Conservation (phyloP, 2,329 filamentous ascomycete species). For the Penicillium griseofulvum region DNA sequence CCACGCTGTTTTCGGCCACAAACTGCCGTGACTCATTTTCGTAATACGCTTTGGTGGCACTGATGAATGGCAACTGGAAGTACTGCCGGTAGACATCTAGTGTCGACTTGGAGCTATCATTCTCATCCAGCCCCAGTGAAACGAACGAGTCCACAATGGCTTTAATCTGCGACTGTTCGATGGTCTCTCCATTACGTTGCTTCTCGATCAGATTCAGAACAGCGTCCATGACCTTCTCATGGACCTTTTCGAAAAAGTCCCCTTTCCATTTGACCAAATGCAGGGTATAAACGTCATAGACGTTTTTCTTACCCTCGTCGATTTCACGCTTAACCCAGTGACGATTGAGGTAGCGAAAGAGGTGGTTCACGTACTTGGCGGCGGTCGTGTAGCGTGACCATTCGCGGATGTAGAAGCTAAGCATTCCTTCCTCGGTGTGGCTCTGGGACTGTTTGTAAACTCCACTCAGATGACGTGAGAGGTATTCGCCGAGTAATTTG, state of each 20-base stretch:
- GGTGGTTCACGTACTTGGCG: constrained; percentile 94
- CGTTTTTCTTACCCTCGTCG: constrained; percentile 96
- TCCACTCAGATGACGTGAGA: constrained; percentile 70
- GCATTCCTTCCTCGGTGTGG: constrained; percentile 84
- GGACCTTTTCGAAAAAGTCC: constrained; percentile 81
- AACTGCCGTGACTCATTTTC: constrained; percentile 90
- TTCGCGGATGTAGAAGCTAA: constrained; percentile 92
- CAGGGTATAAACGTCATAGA: constrained; percentile 96
- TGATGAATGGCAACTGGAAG: constrained; percentile 90
- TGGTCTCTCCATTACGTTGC: constrained; percentile 95
- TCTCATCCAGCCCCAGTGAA: constrained; percentile 88
- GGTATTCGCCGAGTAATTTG: constrained; percentile 82
- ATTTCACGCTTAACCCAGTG: constrained; percentile 99
- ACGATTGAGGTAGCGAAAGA: constrained; percentile 93
- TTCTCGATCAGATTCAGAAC: constrained; percentile 95
- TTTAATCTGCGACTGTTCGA: constrained; percentile 96
- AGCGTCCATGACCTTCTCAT: constrained; percentile 87
- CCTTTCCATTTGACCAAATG: constrained; percentile 94
- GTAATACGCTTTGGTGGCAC: constrained; percentile 82
- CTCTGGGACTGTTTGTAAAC: constrained; percentile 71
- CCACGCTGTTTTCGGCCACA: constrained; percentile 92
- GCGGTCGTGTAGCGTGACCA: constrained; percentile 95
- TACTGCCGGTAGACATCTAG: constrained; percentile 90
- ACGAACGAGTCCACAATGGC: constrained; percentile 96
- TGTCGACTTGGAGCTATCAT: constrained; percentile 88